phyloP scores from a whole-genome alignment of 2,329 filamentous ascomycete genomes.

The Neobulgaria alba region DNA sequence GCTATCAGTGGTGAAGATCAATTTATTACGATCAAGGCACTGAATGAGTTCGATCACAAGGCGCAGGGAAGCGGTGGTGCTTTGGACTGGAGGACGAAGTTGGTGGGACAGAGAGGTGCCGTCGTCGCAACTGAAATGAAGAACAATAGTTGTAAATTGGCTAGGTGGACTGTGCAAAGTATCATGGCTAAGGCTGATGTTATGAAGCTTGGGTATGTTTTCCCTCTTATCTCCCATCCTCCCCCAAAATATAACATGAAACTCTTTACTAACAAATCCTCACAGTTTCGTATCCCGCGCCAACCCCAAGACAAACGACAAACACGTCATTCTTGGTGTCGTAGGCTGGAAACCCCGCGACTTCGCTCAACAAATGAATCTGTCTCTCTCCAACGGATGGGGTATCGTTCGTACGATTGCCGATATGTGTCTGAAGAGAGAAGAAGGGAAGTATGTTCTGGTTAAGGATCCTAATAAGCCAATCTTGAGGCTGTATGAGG shows the following conservation, averaged over 20 bases:
- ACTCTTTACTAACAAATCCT: slow-evolving; percentile 19
- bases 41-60: slow-evolving; percentile 99
- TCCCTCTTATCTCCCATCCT: slow-evolving; percentile 5
- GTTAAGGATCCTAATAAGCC: slow-evolving; percentile 95
- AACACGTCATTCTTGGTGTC: slow-evolving; percentile 91
- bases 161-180: slow-evolving; percentile 93
- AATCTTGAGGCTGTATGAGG: slow-evolving; percentile 85
- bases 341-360: slow-evolving; percentile 97
- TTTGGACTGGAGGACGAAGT: slow-evolving; percentile 93
- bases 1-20: slow-evolving; percentile 87
- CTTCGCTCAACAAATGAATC: slow-evolving; percentile 95
- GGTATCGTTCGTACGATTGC: slow-evolving; percentile 97
- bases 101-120: slow-evolving; percentile 88
- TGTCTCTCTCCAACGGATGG: slow-evolving; percentile 95
- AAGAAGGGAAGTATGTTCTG: slow-evolving; percentile 73
- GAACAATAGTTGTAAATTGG: slow-evolving; percentile 99
- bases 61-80: slow-evolving; percentile 91
- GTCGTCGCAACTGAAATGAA: slow-evolving; percentile 99
- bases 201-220: slow-evolving; percentile 88
- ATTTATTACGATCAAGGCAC: slow-evolving; percentile 82
- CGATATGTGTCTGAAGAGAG: slow-evolving; percentile 78
- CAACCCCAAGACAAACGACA: slow-evolving; percentile 86
- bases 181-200: slow-evolving; percentile 95
- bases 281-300: slow-evolving; percentile 84
- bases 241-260: no score